These are phyloP conservation scores for Phytophthora capsici DNA, from an alignment of 352 stramenopile species.

Conservation along the genomic window DNA sequence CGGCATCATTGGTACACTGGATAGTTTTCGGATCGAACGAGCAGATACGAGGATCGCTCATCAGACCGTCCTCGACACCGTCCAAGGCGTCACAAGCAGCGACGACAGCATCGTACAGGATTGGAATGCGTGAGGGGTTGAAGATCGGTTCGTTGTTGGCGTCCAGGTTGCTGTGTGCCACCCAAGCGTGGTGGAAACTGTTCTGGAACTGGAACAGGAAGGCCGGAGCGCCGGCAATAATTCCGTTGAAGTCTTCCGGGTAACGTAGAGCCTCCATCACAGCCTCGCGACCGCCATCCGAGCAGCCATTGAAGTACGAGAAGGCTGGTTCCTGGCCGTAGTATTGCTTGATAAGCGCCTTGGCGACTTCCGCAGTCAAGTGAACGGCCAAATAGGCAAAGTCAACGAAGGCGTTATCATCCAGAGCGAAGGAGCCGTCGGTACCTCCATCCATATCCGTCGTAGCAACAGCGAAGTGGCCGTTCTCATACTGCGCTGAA, in stretches of 20 bases:
- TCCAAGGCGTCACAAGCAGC: conserved; percentile 35
- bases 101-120: conserved; percentile 37
- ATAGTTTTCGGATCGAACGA: not conserved
- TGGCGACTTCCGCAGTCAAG: conserved; percentile 33
- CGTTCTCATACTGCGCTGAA: conserved; percentile 28
- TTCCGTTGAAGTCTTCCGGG: conserved; percentile 44
- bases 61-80: conserved; percentile 6
- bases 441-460: conserved; percentile 42
- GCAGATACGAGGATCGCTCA: conserved; percentile 4
- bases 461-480: conserved; percentile 38
- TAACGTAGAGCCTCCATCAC: conserved; percentile 43
- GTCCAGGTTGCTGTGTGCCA: conserved; percentile 29
- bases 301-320: conserved; percentile 51
- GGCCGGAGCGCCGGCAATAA: conserved; percentile 39
- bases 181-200: conserved; percentile 43
- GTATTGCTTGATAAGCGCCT: conserved; percentile 48
- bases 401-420: conserved; percentile 32
- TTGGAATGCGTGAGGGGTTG: conserved; percentile 21
- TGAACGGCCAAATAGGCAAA: conserved; percentile 46
- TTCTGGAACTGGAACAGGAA: conserved; percentile 46
- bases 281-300: conserved; percentile 42
- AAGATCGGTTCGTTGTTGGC: conserved; percentile 31
- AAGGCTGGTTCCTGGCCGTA: conserved; percentile 41
- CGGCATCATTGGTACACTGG: not conserved
- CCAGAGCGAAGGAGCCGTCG: conserved; percentile 35